Percentiles rank a stretch among this genome's conserved stretches.
phyloP scores from a whole-genome alignment of 2,329 filamentous ascomycete species.

The Ophiocordyceps camponoti-floridani region DNA sequence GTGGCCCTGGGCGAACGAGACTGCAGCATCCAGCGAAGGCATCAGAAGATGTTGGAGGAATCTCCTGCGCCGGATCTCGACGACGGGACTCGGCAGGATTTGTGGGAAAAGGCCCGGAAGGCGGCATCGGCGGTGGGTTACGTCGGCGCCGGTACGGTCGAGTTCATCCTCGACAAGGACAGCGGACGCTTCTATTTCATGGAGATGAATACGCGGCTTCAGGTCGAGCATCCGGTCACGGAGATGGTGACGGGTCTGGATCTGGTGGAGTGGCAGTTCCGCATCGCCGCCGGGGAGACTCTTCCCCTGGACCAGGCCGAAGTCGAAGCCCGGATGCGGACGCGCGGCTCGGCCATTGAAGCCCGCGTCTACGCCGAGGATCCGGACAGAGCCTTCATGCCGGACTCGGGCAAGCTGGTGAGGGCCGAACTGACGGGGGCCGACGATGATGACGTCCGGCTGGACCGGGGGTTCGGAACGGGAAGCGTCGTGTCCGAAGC shows the following conservation, averaged over 20 bases:
- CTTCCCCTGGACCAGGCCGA: conserved; percentile 37
- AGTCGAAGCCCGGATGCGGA: conserved; percentile 58
- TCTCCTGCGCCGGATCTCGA: conserved; percentile 58
- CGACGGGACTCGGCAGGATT: conserved; percentile 36
- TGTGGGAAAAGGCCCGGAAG: conserved; percentile 49
- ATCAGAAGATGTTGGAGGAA: conserved; percentile 86
- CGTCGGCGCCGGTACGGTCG: conserved; percentile 75
- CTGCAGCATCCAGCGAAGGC: conserved; percentile 70
- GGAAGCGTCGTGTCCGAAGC: conserved; percentile 87
- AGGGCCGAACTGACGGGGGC: conserved; percentile 54
- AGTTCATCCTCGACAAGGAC: conserved; percentile 77
- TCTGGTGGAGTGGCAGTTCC: conserved; percentile 92
- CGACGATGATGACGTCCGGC: conserved; percentile 57
- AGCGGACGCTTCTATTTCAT: conserved; percentile 67
- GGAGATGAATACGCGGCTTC: conserved; percentile 74
- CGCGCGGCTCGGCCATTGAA: conserved; percentile 77
- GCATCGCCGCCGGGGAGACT: conserved; percentile 43
- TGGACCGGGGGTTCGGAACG: conserved; percentile 83
- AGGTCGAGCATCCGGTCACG: conserved; percentile 92
- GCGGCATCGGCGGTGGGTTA: conserved; percentile 64
- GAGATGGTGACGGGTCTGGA: conserved; percentile 51
- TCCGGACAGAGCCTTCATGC: conserved; percentile 79
- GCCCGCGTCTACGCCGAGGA: conserved; percentile 94
- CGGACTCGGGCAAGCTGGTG: conserved; percentile 75
- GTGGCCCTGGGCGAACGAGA: conserved; percentile 78